phyloP scores from a whole-genome alignment of 306 rosid genomes.

The Geum urbanum region DNA sequence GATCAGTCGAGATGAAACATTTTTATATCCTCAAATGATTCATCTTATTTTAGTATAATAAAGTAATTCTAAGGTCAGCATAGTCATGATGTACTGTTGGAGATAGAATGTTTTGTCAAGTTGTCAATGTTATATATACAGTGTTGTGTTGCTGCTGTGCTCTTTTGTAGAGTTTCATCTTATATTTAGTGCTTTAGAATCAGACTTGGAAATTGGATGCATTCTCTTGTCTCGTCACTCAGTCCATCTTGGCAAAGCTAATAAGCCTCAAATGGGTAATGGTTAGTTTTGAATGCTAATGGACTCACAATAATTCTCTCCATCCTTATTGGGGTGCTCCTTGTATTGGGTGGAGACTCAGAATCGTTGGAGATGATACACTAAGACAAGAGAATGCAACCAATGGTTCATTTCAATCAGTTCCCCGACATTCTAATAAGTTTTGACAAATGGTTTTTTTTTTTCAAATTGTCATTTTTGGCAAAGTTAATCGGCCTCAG shows the following conservation, averaged over 20 bases:
- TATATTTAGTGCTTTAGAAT: background rate
- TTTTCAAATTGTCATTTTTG: background rate
- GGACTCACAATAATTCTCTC: conserved; percentile 37
- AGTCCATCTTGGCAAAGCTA: conserved; percentile 82
- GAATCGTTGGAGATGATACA: conserved; percentile 46
- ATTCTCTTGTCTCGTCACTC: background rate
- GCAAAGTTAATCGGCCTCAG: background rate
- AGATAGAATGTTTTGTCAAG: background rate
- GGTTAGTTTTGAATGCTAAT: conserved; percentile 71
- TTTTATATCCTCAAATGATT: background rate
- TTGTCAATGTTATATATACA: background rate
- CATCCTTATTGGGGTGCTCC: conserved; percentile 38
- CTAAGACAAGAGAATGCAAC: background rate
- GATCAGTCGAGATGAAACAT: conserved; percentile 48
- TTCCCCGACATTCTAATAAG: too few relatives aligned
- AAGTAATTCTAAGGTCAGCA: too few relatives aligned
- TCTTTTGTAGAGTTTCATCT: background rate
- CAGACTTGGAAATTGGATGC: too few relatives aligned
- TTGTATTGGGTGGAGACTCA: conserved; percentile 26
- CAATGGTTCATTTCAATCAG: too few relatives aligned
- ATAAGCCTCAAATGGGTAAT: conserved; percentile 29
- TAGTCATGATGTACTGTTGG: background rate
- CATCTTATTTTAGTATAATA: background rate
- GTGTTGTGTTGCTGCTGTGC: background rate
- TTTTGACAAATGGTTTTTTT: background rate